Percentiles rank a stretch among this genome's conserved stretches.
These are phyloP conservation scores for Fusarium sambucinum DNA, from an alignment of 2,329 filamentous ascomycete genomes.

Conservation along the genomic window DNA sequence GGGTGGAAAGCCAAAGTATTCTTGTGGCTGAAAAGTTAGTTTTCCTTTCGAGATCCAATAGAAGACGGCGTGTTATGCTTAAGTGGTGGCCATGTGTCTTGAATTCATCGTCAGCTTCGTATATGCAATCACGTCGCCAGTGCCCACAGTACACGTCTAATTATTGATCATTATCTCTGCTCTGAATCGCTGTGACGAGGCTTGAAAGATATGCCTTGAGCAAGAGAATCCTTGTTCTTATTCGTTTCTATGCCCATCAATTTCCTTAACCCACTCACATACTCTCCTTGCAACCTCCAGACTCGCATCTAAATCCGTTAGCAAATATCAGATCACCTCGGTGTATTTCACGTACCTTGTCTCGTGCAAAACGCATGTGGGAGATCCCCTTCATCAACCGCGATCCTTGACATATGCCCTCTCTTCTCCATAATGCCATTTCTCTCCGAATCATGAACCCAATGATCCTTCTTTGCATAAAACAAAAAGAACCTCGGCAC, in stretches of 20 bases:
- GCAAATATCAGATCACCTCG: background rate
- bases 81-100: conserved; percentile 22
- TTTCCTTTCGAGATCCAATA: conserved; percentile 24
- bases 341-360: conserved; percentile 49
- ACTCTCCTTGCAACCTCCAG: conserved; percentile 37
- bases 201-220: background rate
- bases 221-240: background rate
- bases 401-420: conserved; percentile 60
- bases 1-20: background rate
- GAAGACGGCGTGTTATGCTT: conserved; percentile 17
- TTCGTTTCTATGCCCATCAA: conserved; percentile 12
- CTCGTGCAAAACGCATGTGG: conserved; percentile 71
- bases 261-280: conserved; percentile 33
- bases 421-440: conserved; percentile 66
- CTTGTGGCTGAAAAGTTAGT: conserved; percentile 14
- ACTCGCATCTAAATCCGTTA: conserved; percentile 31
- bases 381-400: conserved; percentile 67
- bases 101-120: conserved; percentile 15
- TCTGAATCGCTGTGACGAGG: background rate
- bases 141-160: conserved; percentile 12
- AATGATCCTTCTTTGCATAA: conserved; percentile 71
- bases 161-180: background rate
- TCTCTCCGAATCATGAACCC: conserved; percentile 68
- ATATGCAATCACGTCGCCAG: conserved; percentile 1
- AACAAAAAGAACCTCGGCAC: conserved; percentile 68